Conservation (phyloP, 441 rosid species). For the Breynia disticha region DNA sequence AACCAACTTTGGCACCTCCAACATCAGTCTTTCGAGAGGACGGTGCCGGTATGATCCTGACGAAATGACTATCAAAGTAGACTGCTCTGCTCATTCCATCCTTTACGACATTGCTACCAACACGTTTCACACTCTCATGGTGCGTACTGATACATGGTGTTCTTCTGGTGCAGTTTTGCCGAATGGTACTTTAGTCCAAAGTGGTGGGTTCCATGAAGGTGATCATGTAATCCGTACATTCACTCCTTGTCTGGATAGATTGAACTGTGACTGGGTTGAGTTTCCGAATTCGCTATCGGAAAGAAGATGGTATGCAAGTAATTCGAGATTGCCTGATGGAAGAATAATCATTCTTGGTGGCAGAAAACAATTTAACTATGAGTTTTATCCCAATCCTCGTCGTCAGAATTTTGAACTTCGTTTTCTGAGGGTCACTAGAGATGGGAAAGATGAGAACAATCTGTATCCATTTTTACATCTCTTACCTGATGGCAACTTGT, state of each 20-base stretch:
- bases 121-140: slow-evolving; percentile 47
- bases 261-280: slow-evolving; percentile 62
- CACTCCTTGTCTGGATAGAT: slow-evolving; percentile 31
- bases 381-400: slow-evolving; percentile 35
- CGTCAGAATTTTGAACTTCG: slow-evolving; percentile 18
- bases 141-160: slow-evolving; percentile 82
- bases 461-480: slow-evolving; percentile 77
- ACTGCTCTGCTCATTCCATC: slow-evolving; percentile 75
- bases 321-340: slow-evolving; percentile 67
- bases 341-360: slow-evolving; percentile 68
- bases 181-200: slow-evolving; percentile 64
- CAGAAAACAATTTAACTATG: slow-evolving; percentile 54
- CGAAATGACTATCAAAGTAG: slow-evolving; percentile 32
- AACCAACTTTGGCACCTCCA: slow-evolving; percentile 72
- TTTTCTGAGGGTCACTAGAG: slow-evolving; percentile 48
- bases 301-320: slow-evolving; percentile 77
- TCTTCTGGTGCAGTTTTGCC: slow-evolving; percentile 68
- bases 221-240: slow-evolving; percentile 46
- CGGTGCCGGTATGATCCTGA: slow-evolving; percentile 39
- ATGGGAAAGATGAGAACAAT: slow-evolving; percentile 46
- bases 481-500: slow-evolving; percentile 72
- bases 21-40: slow-evolving; percentile 50
- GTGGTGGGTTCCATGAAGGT: slow-evolving; percentile 82
- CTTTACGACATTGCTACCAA: slow-evolving; percentile 52
- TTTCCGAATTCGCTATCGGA: slow-evolving; percentile 29